Evolutionary conservation across 257 asterid species (phyloP).

Genomic region (Salvia splendens): DNA sequence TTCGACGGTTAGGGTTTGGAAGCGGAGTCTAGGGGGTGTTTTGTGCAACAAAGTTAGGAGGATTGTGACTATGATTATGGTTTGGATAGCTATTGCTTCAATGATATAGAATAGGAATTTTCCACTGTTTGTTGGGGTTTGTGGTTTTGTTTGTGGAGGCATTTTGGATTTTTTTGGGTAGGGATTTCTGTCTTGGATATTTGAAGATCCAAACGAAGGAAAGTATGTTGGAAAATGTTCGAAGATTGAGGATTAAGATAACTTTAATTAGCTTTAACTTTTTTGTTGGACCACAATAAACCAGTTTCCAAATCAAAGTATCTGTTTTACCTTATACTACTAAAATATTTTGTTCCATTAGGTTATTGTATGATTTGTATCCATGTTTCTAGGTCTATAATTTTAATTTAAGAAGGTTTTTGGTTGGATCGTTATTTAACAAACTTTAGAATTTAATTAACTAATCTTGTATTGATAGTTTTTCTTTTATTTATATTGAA

Average conservation of each 20-base stretch:
- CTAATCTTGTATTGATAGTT: too few species aligned
- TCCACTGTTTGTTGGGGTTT: background rate
- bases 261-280: background rate
- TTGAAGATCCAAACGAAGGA: background rate
- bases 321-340: background rate
- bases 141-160: conserved; percentile 1
- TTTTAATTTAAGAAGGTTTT: too few species aligned
- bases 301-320: background rate
- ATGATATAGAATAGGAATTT: conserved; percentile 13
- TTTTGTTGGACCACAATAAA: conserved; percentile 1
- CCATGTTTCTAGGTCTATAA: too few species aligned
- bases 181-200: background rate
- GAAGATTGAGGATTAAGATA: background rate
- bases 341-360: too few species aligned
- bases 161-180: background rate
- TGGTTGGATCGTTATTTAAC: too few species aligned
- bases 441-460: too few species aligned
- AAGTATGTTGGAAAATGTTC: background rate
- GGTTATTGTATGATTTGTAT: too few species aligned
- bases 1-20: conserved; percentile 18
- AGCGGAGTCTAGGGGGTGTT: conserved; percentile 30
- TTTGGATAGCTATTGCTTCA: conserved; percentile 19
- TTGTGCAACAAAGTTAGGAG: conserved; percentile 15
- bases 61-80: conserved; percentile 20
- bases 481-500: too few species aligned